Evolutionary conservation across 2,329 filamentous ascomycete species (phyloP).

Genomic region (Claviceps africana): DNA sequence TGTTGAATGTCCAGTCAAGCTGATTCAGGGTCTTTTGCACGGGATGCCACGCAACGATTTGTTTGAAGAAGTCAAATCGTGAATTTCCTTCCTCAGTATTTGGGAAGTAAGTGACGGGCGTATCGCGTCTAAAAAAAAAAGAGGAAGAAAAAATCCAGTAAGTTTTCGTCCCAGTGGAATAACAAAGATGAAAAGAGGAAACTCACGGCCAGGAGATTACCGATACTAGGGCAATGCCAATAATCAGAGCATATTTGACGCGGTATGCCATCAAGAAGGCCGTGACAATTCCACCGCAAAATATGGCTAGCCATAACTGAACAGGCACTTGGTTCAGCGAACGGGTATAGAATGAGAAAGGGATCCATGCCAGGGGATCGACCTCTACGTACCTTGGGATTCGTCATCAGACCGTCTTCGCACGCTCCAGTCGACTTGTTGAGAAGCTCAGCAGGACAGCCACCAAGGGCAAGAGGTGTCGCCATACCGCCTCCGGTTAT

Average conservation of each 20-base stretch:
- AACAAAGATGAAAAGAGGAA: background rate
- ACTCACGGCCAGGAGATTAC: slow-evolving; percentile 61
- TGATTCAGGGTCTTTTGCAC: slow-evolving; percentile 48
- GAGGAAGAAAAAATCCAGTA: background rate
- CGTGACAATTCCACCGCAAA: slow-evolving; percentile 65
- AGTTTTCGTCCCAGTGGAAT: background rate
- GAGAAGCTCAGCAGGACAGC: slow-evolving; percentile 48
- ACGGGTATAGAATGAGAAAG: background rate
- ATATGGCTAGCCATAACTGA: slow-evolving; percentile 73
- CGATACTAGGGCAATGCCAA: slow-evolving; percentile 58
- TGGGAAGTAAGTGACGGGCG: slow-evolving; percentile 60
- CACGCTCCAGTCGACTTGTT: slow-evolving; percentile 35
- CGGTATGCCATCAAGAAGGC: slow-evolving; percentile 69
- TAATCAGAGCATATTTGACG: slow-evolving; percentile 60
- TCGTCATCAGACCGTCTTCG: slow-evolving; percentile 55
- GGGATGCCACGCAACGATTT: slow-evolving; percentile 58
- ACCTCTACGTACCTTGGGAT: slow-evolving; percentile 45
- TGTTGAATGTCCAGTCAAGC: slow-evolving; percentile 50
- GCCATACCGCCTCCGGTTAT: slow-evolving; percentile 52
- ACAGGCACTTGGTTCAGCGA: slow-evolving; percentile 3
- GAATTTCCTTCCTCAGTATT: slow-evolving; percentile 48
- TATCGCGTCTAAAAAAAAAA: slow-evolving; percentile 36
- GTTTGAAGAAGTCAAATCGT: slow-evolving; percentile 58
- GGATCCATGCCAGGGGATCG: background rate
- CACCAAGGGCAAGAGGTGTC: slow-evolving; percentile 64